Evolutionary conservation across 2,329 filamentous ascomycete genomes (phyloP), one percentile per base, ranked within the genome.

Genomic region (Aureobasidium pullulans): DNA sequence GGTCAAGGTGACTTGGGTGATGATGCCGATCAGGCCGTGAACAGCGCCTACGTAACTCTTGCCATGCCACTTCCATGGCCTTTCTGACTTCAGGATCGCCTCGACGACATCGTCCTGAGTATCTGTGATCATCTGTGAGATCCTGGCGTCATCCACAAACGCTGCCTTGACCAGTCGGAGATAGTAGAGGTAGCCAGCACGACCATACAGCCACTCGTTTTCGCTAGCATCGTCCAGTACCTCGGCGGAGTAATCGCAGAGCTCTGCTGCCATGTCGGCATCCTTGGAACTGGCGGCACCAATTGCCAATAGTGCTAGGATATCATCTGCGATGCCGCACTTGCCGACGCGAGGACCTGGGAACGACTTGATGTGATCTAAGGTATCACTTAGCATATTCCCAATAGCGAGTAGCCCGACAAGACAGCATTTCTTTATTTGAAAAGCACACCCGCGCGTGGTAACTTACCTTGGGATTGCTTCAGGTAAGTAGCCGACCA

Each of bases 21-120:
- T 78, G 68, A 88, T 88, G 4, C 87, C 85, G 29, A 89, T 81
- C 11, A 82, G 79, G 7, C 87, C 87, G 66, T 90, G 85, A 0
- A 81, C 82, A 5, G 86, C 83, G 1, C 87, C 87, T 37, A 87
- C 75, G 66, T 87, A 88, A 1, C 75, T 74, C 64, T 82, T 83
- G 13, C 79, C 81, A 61, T 83, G 80, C 82, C 84, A 89, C 62
- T 77, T 79, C 87, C 86, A 89, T 1, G 80, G 79, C 47, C 76
- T 77, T 60, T 69, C 74, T 31, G 77, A 76, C 15, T 75, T 72
- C 64, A 89, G 74, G 58, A 89, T 86, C 39, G 79, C 79, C 36
- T 82, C 77, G 23, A 84, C 79, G 1, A 89, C 76, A 59, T 80
- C 77, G 9, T 76, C 75, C 39, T 86, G 80, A 1, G 82, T 79